phyloP scores from a whole-genome alignment of 2,329 filamentous ascomycete genomes.

The Taxawa tesnikishii region DNA sequence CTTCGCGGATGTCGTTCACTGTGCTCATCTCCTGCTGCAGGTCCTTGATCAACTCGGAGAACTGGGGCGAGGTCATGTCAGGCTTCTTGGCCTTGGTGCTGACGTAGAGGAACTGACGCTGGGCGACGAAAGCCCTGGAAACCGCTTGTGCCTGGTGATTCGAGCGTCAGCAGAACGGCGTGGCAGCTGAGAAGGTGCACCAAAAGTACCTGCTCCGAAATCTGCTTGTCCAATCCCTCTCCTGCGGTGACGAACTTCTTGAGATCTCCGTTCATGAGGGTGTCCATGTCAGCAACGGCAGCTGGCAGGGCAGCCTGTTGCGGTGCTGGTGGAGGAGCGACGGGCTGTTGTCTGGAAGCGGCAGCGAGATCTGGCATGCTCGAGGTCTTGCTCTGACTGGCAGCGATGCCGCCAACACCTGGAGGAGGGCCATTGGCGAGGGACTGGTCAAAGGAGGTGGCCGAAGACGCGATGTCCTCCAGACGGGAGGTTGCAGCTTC shows the following conservation, averaged over 20 bases:
- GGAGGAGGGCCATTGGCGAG: constrained; percentile 17
- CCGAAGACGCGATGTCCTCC: constrained; percentile 86
- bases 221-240: constrained; percentile 55
- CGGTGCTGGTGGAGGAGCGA: constrained; percentile 20
- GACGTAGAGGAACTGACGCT: constrained; percentile 79
- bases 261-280: constrained; percentile 60
- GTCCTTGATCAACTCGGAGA: constrained; percentile 71
- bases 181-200: background rate
- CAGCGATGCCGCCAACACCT: constrained; percentile 6
- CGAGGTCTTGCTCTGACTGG: constrained; percentile 22
- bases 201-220: constrained; percentile 31
- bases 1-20: constrained; percentile 70
- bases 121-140: constrained; percentile 61
- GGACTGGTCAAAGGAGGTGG: constrained; percentile 39
- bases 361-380: constrained; percentile 16
- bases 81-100: constrained; percentile 89
- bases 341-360: constrained; percentile 13
- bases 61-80: constrained; percentile 55
- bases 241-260: constrained; percentile 68
- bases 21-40: constrained; percentile 71
- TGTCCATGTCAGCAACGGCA: constrained; percentile 79
- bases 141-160: constrained; percentile 39
- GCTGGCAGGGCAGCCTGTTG: constrained; percentile 44
- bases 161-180: background rate
- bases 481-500: constrained; percentile 93